phyloP scores from a whole-genome alignment of 371 early-diverging fungal species.

The Rhizopus delemar region DNA sequence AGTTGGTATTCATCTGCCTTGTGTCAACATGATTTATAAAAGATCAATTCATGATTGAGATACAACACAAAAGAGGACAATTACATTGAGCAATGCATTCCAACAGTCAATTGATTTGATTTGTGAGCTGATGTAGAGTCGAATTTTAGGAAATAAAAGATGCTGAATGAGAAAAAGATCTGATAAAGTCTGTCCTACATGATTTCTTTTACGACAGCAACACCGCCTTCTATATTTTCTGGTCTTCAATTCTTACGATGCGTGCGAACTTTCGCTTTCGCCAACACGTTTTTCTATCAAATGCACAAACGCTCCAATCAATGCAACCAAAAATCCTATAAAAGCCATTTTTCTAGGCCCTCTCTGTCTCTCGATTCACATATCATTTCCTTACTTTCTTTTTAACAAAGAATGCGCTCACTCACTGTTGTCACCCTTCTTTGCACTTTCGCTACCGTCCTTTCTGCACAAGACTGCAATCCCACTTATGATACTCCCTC shows the following conservation, averaged over 20 bases:
- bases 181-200: constrained; percentile 2
- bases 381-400: neutral
- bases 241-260: too few species aligned
- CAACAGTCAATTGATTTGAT: too few species aligned
- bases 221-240: neutral
- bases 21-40: too few species aligned
- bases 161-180: neutral
- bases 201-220: neutral
- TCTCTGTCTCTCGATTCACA: constrained; percentile 1
- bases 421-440: constrained; percentile 15
- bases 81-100: too few species aligned
- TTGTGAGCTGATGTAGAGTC: neutral
- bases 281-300: too few species aligned
- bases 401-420: constrained; percentile 16
- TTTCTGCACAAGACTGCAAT: constrained; percentile 34
- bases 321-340: neutral
- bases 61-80: too few species aligned
- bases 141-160: too few species aligned
- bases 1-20: too few species aligned
- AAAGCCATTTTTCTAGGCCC: neutral
- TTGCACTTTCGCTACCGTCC: constrained; percentile 14
- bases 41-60: too few species aligned
- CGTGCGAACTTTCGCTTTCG: too few species aligned
- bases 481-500: constrained; percentile 34
- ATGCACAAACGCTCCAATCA: too few species aligned